These are phyloP conservation scores for Leccinum fibrillosum DNA, from an alignment of 768 basidiomycete genomes.

Conservation along the genomic window DNA sequence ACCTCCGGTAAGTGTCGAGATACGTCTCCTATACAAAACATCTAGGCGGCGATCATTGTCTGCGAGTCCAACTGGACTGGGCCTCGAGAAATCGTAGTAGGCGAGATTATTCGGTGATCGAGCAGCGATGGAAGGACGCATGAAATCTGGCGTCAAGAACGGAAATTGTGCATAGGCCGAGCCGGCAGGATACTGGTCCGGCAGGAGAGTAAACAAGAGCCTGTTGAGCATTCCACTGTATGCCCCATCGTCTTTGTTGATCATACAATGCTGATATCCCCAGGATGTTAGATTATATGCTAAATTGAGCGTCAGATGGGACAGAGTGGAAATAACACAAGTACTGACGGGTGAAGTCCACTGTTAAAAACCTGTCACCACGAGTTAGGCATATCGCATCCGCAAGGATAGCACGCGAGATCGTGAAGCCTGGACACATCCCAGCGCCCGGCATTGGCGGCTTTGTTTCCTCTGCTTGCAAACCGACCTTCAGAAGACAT, in stretches of 20 bases:
- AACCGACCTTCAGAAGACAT: conserved; percentile 43
- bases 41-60: background rate
- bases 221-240: conserved; percentile 73
- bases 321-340: background rate
- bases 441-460: conserved; percentile 63
- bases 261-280: conserved; percentile 73
- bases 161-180: conserved; percentile 80
- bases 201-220: conserved; percentile 71
- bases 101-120: conserved; percentile 29
- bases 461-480: conserved; percentile 75
- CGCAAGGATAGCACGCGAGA: conserved; percentile 75
- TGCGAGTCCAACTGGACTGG: conserved; percentile 20
- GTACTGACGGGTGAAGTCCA: conserved; percentile 69
- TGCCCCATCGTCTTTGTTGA: conserved; percentile 61
- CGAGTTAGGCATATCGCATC: conserved; percentile 74
- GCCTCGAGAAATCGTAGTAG: conserved; percentile 60
- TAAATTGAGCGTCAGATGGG: conserved; percentile 26
- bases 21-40: conserved; percentile 15
- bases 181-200: conserved; percentile 60
- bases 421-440: conserved; percentile 79
- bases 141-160: conserved; percentile 57
- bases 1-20: conserved; percentile 16
- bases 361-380: conserved; percentile 77
- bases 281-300: conserved; percentile 74
- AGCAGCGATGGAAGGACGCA: conserved; percentile 41